phyloP scores from a whole-genome alignment of 2,329 filamentous ascomycete species.

The Colletotrichum noveboracense region DNA sequence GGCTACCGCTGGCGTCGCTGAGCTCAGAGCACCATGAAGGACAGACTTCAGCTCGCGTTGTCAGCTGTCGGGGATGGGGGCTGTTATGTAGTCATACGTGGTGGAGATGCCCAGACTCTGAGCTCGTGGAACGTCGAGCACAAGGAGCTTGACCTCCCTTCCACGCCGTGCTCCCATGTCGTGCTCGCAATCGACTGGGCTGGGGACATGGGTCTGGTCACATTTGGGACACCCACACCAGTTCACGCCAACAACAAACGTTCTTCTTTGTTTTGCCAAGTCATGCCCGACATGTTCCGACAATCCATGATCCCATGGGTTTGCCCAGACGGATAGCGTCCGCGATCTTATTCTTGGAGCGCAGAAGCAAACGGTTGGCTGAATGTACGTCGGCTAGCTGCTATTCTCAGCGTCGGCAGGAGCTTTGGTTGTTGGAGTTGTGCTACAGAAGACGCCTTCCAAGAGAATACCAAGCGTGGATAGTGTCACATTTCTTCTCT shows the following conservation, averaged over 20 bases:
- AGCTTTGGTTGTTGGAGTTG: not conserved
- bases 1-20: not conserved
- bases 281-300: conserved; percentile 16
- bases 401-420: not conserved
- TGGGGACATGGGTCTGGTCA: not conserved
- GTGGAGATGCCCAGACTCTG: conserved; percentile 3
- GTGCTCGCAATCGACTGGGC: not conserved
- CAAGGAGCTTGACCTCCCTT: not conserved
- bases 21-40: not conserved
- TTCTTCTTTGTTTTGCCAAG: not conserved
- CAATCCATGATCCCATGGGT: not conserved
- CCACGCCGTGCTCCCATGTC: not conserved
- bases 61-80: not conserved
- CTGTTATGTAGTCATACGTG: conserved; percentile 1
- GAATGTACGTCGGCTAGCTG: not conserved
- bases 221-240: not conserved
- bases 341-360: not conserved
- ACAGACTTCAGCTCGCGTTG: too few species aligned
- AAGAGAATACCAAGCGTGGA: conserved; percentile 1
- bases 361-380: not conserved
- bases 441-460: not conserved
- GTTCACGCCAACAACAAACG: not conserved
- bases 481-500: not conserved
- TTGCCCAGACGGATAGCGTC: not conserved
- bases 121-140: not conserved